phyloP scores from a whole-genome alignment of 2,329 filamentous ascomycete genomes.

The Sordariomycetes sp. region DNA sequence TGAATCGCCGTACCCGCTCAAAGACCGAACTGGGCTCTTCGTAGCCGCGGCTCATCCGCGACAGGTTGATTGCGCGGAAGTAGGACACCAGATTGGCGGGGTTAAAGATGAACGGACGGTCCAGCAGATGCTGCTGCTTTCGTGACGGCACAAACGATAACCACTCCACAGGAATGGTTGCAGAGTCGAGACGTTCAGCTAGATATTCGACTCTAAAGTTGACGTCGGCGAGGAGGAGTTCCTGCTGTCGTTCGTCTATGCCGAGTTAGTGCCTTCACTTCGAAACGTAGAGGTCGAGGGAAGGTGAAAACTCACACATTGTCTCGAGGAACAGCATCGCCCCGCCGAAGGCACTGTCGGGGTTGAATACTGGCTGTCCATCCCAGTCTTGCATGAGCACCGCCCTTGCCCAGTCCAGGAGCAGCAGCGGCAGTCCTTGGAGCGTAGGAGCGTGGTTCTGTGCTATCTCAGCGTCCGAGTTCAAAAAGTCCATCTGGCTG shows the following conservation, averaged over 20 bases:
- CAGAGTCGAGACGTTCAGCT: slow-evolving; percentile 62
- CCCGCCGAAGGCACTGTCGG: slow-evolving; percentile 63
- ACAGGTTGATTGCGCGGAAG: slow-evolving; percentile 82
- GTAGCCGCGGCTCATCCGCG: slow-evolving; percentile 71
- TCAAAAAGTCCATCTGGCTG: slow-evolving; percentile 41
- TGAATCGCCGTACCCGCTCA: slow-evolving; percentile 44
- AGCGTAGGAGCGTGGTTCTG: slow-evolving; percentile 6
- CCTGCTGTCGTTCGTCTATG: slow-evolving; percentile 49
- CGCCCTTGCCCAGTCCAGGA: slow-evolving; percentile 63
- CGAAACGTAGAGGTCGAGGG: background rate
- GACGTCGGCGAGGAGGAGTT: slow-evolving; percentile 53
- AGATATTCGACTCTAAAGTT: slow-evolving; percentile 70
- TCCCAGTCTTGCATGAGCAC: slow-evolving; percentile 75
- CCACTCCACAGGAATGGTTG: slow-evolving; percentile 67
- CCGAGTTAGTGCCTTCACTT: background rate
- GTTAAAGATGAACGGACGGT: slow-evolving; percentile 72
- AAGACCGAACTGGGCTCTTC: slow-evolving; percentile 55
- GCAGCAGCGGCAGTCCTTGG: slow-evolving; percentile 17
- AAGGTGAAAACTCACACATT: slow-evolving; percentile 49
- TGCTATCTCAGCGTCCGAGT: slow-evolving; percentile 16
- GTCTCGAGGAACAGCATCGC: slow-evolving; percentile 64
- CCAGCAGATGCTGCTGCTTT: slow-evolving; percentile 62
- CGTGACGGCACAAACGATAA: slow-evolving; percentile 48
- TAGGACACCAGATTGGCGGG: slow-evolving; percentile 64
- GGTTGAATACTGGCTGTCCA: slow-evolving; percentile 58